These are phyloP conservation scores for Ceratocystis smalleyi DNA, from an alignment of 2,329 filamentous ascomycete species.

Conservation along the genomic window DNA sequence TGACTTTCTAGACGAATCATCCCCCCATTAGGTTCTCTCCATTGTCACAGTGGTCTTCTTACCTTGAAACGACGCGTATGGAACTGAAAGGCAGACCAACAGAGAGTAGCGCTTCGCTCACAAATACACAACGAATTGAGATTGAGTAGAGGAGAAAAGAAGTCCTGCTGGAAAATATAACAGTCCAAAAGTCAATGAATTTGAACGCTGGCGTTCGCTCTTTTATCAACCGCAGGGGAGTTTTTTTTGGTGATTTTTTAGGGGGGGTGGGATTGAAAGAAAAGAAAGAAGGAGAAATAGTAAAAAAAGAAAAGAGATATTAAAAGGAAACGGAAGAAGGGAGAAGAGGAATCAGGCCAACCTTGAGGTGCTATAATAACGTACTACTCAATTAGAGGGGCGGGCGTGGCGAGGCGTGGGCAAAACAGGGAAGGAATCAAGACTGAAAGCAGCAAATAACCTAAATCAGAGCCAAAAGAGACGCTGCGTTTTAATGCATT, in stretches of 20 bases:
- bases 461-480: not conserved
- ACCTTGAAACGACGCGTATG: constrained; percentile 13
- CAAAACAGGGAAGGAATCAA: not conserved
- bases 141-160: constrained; percentile 7
- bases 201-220: constrained; percentile 5
- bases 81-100: constrained; percentile 15
- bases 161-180: constrained; percentile 12
- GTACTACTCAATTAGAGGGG: not conserved
- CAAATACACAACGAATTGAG: constrained; percentile 11
- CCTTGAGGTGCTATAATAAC: not conserved
- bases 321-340: not conserved
- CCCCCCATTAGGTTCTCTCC: not conserved
- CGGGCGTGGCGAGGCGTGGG: not conserved
- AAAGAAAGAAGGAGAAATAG: not conserved
- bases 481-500: not conserved
- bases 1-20: not conserved
- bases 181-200: constrained; percentile 11
- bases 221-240: constrained; percentile 6
- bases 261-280: not conserved
- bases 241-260: constrained; percentile 6
- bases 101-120: constrained; percentile 16
- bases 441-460: not conserved
- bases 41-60: not conserved
- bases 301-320: not conserved
- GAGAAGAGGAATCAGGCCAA: not conserved